Conservation (phyloP, 441 rosid species). For the Raphanus hybrid region DNA sequence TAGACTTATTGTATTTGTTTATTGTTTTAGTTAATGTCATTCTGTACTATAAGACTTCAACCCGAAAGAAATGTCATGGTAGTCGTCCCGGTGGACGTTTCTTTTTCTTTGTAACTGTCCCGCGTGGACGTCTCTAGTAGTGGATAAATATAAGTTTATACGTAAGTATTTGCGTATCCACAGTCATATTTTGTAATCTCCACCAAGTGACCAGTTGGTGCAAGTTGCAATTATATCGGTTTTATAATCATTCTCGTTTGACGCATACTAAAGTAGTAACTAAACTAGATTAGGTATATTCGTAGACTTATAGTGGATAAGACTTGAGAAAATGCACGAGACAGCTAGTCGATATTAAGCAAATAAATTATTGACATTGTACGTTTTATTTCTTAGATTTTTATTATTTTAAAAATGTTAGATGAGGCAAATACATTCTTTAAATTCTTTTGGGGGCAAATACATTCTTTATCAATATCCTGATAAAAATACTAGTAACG, state of each 20-base stretch:
- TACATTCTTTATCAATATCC: background rate
- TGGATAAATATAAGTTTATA: background rate
- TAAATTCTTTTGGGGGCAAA: background rate
- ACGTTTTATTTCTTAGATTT: background rate
- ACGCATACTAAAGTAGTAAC: background rate
- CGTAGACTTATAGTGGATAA: constrained; percentile 9
- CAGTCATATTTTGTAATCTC: background rate
- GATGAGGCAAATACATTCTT: background rate
- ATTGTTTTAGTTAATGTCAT: background rate
- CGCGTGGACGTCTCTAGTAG: constrained; percentile 21
- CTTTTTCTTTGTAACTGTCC: background rate
- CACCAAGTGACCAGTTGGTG: constrained; percentile 28
- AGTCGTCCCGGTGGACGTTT: constrained; percentile 30
- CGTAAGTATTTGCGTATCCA: constrained; percentile 27
- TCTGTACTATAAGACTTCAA: too few species aligned
- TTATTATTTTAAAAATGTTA: too few species aligned
- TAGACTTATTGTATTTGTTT: too few species aligned
- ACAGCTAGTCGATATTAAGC: background rate
- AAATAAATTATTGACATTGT: background rate
- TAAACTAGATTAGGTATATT: constrained; percentile 6
- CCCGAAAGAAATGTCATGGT: background rate
- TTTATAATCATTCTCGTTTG: constrained; percentile 23
- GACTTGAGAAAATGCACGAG: background rate
- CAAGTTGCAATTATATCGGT: constrained; percentile 22
- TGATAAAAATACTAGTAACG: background rate